Conservation (phyloP, 306 rosid species). For the Pyrus betulifolia region DNA sequence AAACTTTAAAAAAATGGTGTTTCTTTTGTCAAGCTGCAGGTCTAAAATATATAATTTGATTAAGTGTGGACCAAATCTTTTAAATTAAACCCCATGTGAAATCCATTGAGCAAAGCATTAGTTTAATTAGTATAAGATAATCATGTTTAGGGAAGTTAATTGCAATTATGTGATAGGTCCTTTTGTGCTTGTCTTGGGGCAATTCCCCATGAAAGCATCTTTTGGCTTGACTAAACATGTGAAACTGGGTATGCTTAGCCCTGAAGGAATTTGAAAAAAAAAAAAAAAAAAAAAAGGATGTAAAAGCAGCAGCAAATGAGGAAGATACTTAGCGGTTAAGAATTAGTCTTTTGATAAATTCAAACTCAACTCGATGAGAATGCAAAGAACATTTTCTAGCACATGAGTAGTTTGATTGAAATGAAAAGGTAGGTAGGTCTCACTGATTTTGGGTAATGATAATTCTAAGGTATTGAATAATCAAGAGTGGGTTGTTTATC, state of each 20-base stretch:
- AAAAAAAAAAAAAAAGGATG: no score
- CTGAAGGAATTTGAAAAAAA: neutral
- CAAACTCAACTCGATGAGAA: neutral
- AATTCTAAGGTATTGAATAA: no score
- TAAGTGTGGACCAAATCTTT: neutral
- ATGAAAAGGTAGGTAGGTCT: neutral
- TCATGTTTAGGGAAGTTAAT: neutral
- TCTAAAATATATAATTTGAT: neutral
- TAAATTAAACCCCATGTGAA: neutral
- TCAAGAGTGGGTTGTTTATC: no score
- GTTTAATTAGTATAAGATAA: no score
- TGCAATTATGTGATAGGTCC: neutral
- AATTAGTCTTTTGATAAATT: neutral
- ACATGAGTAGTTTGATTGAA: neutral
- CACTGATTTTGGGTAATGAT: no score
- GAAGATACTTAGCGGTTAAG: neutral
- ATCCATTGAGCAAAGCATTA: no score
- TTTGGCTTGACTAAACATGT: neutral
- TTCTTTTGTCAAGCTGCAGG: neutral
- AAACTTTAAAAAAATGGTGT: neutral
- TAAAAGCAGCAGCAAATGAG: neutral
- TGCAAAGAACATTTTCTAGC: neutral
- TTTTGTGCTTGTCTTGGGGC: conserved; percentile 1
- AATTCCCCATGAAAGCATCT: conserved; percentile 10
- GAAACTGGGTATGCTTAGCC: no score